Base-by-base conservation (phyloP, 2,329 filamentous ascomycete species). In the Colletotrichum tamarilloi region DNA sequence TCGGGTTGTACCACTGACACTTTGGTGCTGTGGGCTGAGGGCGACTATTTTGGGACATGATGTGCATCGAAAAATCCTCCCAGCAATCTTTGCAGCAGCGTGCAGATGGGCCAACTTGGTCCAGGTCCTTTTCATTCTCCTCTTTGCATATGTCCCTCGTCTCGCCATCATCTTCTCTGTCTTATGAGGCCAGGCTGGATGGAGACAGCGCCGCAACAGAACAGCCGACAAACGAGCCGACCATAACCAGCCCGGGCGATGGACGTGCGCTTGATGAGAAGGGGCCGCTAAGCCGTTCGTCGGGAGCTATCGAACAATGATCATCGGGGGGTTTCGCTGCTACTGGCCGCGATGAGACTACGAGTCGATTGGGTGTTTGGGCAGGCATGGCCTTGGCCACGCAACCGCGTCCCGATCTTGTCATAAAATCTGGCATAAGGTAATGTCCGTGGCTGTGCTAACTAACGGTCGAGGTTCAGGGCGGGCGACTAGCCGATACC, bases 301-400 rank as follows among this genome's bases (percentile, higher is more conserved):
- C 70, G 60, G 67, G 46, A 70, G 70, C 70, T 57, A 70, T 73
- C 60, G 67, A 70, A 62, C 66, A 73, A 60, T 73, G 66, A 63
- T 72, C 72, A 59, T 74, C 68, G 72, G 60, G 62, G 65, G 26
- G 58, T 74, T 75, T 72, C 55, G 72, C 62, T 73, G 67, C 57
- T 62, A 72, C 63, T 58, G 64, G 60, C 67, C 64, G 46, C 55
- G 55, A 56, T 42, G 56, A 42, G 49, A 62, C 66, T 67, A 63
- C 70, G 19, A 49, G 42, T 62, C 24, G 67, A 9, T 38, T 56
- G 60, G 65, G 42, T 62, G 42, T 16, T 19, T 63, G 62, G 73
- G 65, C 74, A 67, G 65, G 72, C 72, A 72, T 75, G 68, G 68
- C 72, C 63, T 42, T 68, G 74, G 67, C 74, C 74, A 75, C 49